These are phyloP conservation scores for Sabuloglossum arenarium DNA, from an alignment of 495 filamentous ascomycete species.

Conservation along the genomic window DNA sequence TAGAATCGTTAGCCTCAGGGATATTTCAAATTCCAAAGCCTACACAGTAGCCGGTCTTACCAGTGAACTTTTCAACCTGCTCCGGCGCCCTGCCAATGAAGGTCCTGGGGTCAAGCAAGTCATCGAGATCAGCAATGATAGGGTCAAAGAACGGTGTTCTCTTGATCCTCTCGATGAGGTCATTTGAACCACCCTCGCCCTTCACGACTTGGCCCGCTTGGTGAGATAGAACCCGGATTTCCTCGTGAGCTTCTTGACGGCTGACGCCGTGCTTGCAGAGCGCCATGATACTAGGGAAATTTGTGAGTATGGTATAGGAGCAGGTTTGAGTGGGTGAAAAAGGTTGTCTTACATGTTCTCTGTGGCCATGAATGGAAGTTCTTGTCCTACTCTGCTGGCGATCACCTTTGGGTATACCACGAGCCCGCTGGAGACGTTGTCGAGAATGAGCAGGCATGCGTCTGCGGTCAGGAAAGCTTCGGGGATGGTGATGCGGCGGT, in stretches of 20 bases:
- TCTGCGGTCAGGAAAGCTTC: slow-evolving; percentile 72
- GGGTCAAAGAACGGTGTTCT: slow-evolving; percentile 58
- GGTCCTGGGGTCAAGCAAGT: slow-evolving; percentile 39
- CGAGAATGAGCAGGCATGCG: slow-evolving; percentile 53
- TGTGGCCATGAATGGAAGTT: slow-evolving; percentile 82
- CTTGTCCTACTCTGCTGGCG: slow-evolving; percentile 41
- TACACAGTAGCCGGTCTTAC: too few relatives aligned
- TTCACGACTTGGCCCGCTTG: slow-evolving; percentile 68
- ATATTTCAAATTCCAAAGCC: too few relatives aligned
- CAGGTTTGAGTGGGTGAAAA: neutral
- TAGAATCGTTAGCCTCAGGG: too few relatives aligned
- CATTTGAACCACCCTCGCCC: slow-evolving; percentile 56
- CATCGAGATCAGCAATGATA: slow-evolving; percentile 56
- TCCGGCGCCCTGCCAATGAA: slow-evolving; percentile 8
- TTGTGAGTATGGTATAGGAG: neutral
- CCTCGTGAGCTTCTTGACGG: slow-evolving; percentile 82
- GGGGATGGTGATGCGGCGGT: slow-evolving; percentile 51
- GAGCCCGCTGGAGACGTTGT: slow-evolving; percentile 66
- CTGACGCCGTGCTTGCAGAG: slow-evolving; percentile 52
- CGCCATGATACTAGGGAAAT: slow-evolving; percentile 51
- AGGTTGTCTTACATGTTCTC: too few relatives aligned
- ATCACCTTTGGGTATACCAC: slow-evolving; percentile 78
- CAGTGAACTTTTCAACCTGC: slow-evolving; percentile 6
- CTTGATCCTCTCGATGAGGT: slow-evolving; percentile 65
- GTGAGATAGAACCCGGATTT: slow-evolving; percentile 76